These are phyloP conservation scores for Abrus pulchellus DNA, from an alignment of 306 rosid genomes.

Conservation along the genomic window DNA sequence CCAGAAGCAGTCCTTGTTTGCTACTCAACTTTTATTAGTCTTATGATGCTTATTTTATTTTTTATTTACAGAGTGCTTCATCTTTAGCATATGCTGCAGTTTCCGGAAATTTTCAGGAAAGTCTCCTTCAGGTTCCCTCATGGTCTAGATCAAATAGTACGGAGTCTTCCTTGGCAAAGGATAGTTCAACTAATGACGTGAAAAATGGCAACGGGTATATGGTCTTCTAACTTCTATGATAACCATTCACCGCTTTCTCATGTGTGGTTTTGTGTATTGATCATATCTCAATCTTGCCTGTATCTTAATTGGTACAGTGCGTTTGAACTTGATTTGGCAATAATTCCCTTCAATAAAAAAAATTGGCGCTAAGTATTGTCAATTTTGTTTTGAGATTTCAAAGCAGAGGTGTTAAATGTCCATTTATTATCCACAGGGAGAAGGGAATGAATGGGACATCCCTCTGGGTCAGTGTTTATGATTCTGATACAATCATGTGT, in stretches of 20 bases:
- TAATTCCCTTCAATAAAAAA: conserved; percentile 11
- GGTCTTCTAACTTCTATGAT: conserved; percentile 16
- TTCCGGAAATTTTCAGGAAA: conserved; percentile 57
- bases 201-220: conserved; percentile 62
- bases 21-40: conserved; percentile 31
- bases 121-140: conserved; percentile 53
- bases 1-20: background rate
- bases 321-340: conserved; percentile 13
- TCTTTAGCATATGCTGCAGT: conserved; percentile 60
- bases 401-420: conserved; percentile 18
- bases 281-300: conserved; percentile 39
- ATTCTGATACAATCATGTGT: background rate
- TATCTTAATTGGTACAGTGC: conserved; percentile 8
- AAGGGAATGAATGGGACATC: conserved; percentile 10
- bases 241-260: conserved; percentile 23
- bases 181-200: conserved; percentile 51
- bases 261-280: conserved; percentile 25
- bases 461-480: conserved; percentile 4
- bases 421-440: conserved; percentile 26
- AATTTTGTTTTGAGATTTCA: conserved; percentile 3
- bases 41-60: conserved; percentile 21
- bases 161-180: conserved; percentile 63
- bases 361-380: background rate
- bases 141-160: conserved; percentile 63
- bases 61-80: conserved; percentile 64